Evolutionary conservation across 2,329 filamentous ascomycete genomes (phyloP).

Genomic region (Colletotrichum sp.): DNA sequence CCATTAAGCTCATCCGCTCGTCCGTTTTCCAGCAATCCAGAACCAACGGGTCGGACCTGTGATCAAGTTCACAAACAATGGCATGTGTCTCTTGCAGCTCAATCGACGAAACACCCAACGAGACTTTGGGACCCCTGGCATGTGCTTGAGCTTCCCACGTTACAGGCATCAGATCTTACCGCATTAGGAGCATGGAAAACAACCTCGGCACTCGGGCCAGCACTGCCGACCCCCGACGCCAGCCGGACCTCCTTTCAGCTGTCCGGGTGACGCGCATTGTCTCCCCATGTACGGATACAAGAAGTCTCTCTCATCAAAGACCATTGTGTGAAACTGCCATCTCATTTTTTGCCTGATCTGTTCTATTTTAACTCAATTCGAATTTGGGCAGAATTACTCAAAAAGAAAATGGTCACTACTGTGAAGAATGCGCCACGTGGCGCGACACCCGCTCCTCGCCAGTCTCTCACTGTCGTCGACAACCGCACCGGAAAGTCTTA

Average conservation of each 20-base stretch:
- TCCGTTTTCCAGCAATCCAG: background rate
- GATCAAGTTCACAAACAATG: background rate
- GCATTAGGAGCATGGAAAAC: background rate
- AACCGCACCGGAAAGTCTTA: slow-evolving; percentile 55
- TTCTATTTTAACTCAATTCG: background rate
- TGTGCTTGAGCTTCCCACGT: slow-evolving; percentile 15
- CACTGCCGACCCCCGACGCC: slow-evolving; percentile 17
- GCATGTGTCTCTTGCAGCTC: background rate
- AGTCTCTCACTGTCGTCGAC: slow-evolving; percentile 49
- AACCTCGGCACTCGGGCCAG: slow-evolving; percentile 20
- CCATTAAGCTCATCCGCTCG: background rate
- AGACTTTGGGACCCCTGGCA: slow-evolving; percentile 1
- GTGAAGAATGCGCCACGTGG: slow-evolving; percentile 16
- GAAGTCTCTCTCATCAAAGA: background rate
- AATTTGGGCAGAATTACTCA: background rate
- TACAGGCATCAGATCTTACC: background rate
- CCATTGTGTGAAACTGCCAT: background rate
- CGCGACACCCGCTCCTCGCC: slow-evolving; percentile 22
- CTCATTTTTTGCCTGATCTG: background rate
- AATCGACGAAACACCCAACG: background rate
- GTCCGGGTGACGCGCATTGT: background rate
- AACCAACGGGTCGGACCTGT: background rate
- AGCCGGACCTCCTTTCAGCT: slow-evolving; percentile 17
- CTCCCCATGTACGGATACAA: background rate
- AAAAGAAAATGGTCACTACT: slow-evolving; percentile 5